Evolutionary conservation across 2,329 filamentous ascomycete genomes (phyloP).

Genomic region (Blastomyces parvus): DNA sequence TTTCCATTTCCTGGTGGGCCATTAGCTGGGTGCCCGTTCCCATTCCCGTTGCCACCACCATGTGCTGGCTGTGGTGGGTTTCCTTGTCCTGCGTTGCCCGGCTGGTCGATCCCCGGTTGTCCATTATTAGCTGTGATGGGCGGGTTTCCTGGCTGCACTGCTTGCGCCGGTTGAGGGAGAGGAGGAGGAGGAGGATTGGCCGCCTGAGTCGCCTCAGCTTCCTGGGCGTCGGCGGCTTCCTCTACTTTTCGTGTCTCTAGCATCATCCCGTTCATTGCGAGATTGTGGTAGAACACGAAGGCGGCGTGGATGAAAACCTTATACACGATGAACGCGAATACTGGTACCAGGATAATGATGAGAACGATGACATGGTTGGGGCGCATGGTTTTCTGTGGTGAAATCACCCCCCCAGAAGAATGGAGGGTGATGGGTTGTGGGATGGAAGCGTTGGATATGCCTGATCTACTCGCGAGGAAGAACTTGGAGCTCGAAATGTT

Average conservation of each 20-base stretch:
- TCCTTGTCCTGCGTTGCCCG: neutral
- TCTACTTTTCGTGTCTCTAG: slow-evolving; percentile 18
- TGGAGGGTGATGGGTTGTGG: neutral
- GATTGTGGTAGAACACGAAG: slow-evolving; percentile 9
- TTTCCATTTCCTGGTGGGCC: neutral
- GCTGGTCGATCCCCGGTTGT: neutral
- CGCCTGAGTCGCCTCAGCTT: neutral
- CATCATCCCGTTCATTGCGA: slow-evolving; percentile 14
- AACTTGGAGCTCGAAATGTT: neutral
- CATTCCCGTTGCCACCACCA: neutral
- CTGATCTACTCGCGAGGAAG: neutral
- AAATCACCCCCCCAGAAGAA: neutral
- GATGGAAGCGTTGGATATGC: neutral
- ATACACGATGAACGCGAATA: slow-evolving; percentile 18
- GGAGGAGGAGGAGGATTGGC: neutral
- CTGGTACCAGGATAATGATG: slow-evolving; percentile 20
- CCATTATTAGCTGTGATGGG: neutral
- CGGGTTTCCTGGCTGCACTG: neutral
- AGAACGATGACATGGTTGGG: slow-evolving; percentile 19
- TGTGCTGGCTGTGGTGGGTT: neutral
- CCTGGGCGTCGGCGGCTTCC: slow-evolving; percentile 10
- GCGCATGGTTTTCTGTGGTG: slow-evolving; percentile 16
- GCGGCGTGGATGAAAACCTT: slow-evolving; percentile 17
- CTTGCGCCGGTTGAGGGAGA: neutral
- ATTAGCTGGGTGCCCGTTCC: neutral